A percentile compares a stretch with the other conserved stretches of the same genome.
These are phyloP conservation scores for Delonix regia DNA, from an alignment of 306 rosid genomes.

Conservation along the genomic window DNA sequence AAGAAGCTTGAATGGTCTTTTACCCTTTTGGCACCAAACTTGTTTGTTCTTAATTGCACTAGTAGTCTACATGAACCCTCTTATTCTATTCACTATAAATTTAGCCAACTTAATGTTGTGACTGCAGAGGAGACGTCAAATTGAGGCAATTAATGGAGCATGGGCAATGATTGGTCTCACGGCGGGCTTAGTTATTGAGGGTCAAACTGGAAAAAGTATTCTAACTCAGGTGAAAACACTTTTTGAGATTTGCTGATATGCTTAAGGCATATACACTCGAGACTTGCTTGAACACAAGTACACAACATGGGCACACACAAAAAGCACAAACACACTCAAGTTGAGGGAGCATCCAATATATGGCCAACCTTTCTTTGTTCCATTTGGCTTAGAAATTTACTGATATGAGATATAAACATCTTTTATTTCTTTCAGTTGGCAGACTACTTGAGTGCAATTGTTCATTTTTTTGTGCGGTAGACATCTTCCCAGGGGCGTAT, in stretches of 20 bases:
- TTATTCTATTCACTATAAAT: constrained; percentile 25
- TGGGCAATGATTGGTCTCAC: constrained; percentile 98
- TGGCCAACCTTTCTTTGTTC: constrained; percentile 25
- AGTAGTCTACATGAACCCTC: constrained; percentile 24
- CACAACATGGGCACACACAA: neutral
- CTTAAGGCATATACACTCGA: neutral
- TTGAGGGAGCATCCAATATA: constrained; percentile 8
- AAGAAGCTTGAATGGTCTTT: neutral
- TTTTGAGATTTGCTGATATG: neutral
- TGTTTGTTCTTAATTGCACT: constrained; percentile 16
- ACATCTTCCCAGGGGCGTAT: constrained; percentile 29
- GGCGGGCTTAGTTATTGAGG: constrained; percentile 80
- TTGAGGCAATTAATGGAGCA: constrained; percentile 94
- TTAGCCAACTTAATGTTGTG: constrained; percentile 39
- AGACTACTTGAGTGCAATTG: constrained; percentile 57
- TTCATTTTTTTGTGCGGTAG: constrained; percentile 60
- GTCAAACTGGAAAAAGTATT: constrained; percentile 81
- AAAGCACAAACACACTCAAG: constrained; percentile 4
- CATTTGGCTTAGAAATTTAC: constrained; percentile 33
- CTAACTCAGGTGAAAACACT: constrained; percentile 62
- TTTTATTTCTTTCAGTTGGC: constrained; percentile 61
- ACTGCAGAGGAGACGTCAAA: constrained; percentile 74
- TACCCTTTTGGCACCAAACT: constrained; percentile 7
- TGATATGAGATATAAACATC: constrained; percentile 19
- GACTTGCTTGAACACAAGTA: constrained; percentile 13